Base-by-base conservation (phyloP, 176 grass and related monocot genomes). In the Raddia distichophylla region DNA sequence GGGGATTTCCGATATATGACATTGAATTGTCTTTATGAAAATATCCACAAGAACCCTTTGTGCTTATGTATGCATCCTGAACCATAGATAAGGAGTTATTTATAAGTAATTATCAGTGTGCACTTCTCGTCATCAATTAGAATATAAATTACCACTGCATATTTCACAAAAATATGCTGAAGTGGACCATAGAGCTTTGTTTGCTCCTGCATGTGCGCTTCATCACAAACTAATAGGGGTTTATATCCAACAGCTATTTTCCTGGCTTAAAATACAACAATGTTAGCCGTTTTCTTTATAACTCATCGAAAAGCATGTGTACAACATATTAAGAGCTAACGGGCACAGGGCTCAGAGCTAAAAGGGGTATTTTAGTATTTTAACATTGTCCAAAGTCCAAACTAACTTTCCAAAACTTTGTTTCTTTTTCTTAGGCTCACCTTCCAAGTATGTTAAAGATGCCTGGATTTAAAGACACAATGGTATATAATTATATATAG, bases 181-280 rank as follows among this genome's bases (percentile, higher is more conserved):
- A 89, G 22, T 3, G 72, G 82, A 3, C n/a, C 5, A 0, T 9
- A 58, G 12, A 85, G 59, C 49, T 65, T 71, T 22, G 32, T 33
- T 55, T 55, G 0, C 43, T 71, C 76, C 66, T 42, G 40, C 44
- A 48, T 51, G 37, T 58, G 56, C 1, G 8, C 18, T 32, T 71
- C 57, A 16, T 67, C 55, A 60, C 82, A 89, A 59, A 76, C 64
- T 64, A 81, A 42, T 71, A 89, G 71, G 2, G 82, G 65, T 71
- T 85, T 7, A 52, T 66, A 85, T 77, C 87, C 87, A 81, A 85
- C 77, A 65, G 77, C 87, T 81, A 89, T 77, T 81, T 89, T 85
- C 87, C 87, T 89, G 71, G 34, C 64, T 89, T 81, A 77, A 74
- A 71, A 13, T 70, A 85, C 13, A 32, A 43, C 4, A 65, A 58